Base-by-base conservation (phyloP, 305 asterid genomes). In the Striga hermonthica region DNA sequence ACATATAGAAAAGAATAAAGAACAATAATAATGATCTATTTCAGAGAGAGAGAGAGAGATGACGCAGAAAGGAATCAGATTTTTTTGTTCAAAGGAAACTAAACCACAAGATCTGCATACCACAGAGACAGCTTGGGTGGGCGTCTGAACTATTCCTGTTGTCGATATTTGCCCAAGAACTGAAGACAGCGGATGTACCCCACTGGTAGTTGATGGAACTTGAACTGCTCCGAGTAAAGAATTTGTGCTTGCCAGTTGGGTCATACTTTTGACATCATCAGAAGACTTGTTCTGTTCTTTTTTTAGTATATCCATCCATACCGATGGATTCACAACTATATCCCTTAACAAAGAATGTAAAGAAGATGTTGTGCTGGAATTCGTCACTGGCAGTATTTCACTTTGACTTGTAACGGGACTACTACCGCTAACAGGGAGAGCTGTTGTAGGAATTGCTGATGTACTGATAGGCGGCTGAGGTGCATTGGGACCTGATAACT, bases 311-410 rank as follows among this genome's bases (percentile, higher is more conserved):
- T 82, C 84, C 91, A 86, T 84, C 85, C 81, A 90, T 60, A 77
- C 75, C 40, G 97, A 78, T 68, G 97, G 98, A 73, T 93, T 84
- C 73, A 81, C 89, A 67, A 81, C 84, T 43, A 86, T 79, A 63
- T 90, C 96, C 80, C 83, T 77, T 57, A 90, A 73, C 40, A 90
- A 64, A 73, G 94, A 81, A 58, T 84, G 85, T 66, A 89, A 66
- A 41, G 89, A 79, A 64, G 87, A 41, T 67, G 87, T 62, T 41
- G 82, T 55, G 58, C 41, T 73, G n/a, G 81, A 53, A 76, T 73
- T 75, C 55, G 78, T 68, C 69, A 63, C 63, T 35, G 84, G 84
- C 28, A 76, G 10, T 8, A 49, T 64, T 47, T 78, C 77, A 60
- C 41, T 68, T 70, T 67, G 80, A 68, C 68, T 62, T 45, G 72